These are phyloP conservation scores for Podila epicladia DNA, from an alignment of 192 early-diverging fungal species.

Conservation along the genomic window DNA sequence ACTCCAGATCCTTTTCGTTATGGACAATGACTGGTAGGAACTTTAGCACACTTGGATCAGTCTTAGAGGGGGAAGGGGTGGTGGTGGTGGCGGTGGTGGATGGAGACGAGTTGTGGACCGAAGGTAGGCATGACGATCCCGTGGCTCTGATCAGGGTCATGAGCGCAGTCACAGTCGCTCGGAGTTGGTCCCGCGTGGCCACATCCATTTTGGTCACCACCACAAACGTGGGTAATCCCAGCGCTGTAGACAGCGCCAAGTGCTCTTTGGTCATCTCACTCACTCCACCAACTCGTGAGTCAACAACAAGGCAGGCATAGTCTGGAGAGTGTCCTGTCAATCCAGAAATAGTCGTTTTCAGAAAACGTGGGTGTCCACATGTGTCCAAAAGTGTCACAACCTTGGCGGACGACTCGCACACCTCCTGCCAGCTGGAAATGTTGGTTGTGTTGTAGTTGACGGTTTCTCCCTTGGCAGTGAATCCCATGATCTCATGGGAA, in stretches of 20 bases:
- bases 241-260: constrained; percentile 78
- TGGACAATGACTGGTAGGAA: constrained; percentile 54
- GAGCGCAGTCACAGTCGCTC: constrained; percentile 57
- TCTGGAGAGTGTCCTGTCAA: constrained; percentile 90
- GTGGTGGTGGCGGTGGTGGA: neutral
- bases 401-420: constrained; percentile 77
- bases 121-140: constrained; percentile 45
- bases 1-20: constrained; percentile 52
- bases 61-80: neutral
- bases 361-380: constrained; percentile 88
- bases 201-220: constrained; percentile 89
- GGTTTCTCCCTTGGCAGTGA: constrained; percentile 70
- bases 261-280: constrained; percentile 82
- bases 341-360: constrained; percentile 92
- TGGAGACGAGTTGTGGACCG: constrained; percentile 31
- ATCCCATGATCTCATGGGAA: constrained; percentile 87
- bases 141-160: constrained; percentile 59
- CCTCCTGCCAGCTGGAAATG: constrained; percentile 80
- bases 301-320: constrained; percentile 85
- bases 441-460: constrained; percentile 81
- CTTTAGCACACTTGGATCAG: constrained; percentile 2
- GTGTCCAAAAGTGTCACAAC: constrained; percentile 90
- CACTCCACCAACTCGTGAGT: constrained; percentile 72
- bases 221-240: constrained; percentile 86
- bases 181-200: constrained; percentile 60